Percentiles rank a stretch among this genome's conserved stretches.
Conservation (phyloP, 2,329 filamentous ascomycete species). For the Stachybotrys chlorohalonatus region DNA sequence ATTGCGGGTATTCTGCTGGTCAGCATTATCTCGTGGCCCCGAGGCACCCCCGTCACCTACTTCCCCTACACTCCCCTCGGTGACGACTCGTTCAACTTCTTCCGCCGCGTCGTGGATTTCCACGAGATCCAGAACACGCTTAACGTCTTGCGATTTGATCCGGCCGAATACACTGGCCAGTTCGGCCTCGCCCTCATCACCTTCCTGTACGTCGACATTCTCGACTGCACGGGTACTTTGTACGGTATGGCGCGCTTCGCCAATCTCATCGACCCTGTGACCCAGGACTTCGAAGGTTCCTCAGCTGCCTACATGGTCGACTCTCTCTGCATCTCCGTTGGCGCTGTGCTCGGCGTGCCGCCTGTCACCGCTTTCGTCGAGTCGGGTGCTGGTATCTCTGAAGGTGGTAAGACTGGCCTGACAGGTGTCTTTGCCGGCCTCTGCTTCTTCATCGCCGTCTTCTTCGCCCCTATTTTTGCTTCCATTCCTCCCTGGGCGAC, state of each 20-base stretch:
- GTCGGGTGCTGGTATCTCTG: slow-evolving; percentile 81
- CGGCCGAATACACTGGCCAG: slow-evolving; percentile 59
- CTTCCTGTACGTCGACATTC: slow-evolving; percentile 84
- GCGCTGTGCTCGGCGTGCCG: slow-evolving; percentile 66
- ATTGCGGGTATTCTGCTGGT: slow-evolving; percentile 77
- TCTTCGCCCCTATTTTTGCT: slow-evolving; percentile 85
- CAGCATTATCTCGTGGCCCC: slow-evolving; percentile 82
- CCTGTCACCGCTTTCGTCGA: slow-evolving; percentile 85
- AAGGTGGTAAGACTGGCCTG: slow-evolving; percentile 78
- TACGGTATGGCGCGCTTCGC: slow-evolving; percentile 87
- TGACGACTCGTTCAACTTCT: slow-evolving; percentile 69
- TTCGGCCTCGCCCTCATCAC: slow-evolving; percentile 81
- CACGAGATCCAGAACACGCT: slow-evolving; percentile 65
- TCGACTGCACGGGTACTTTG: slow-evolving; percentile 77
- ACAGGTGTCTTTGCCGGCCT: slow-evolving; percentile 70
- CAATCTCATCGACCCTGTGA: slow-evolving; percentile 69
- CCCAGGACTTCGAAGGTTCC: slow-evolving; percentile 81
- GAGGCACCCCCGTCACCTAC: slow-evolving; percentile 65
- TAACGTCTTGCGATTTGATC: slow-evolving; percentile 64
- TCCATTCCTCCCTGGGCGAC: slow-evolving; percentile 87
- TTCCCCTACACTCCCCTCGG: slow-evolving; percentile 67
- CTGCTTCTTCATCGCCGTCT: slow-evolving; percentile 79
- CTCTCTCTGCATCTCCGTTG: slow-evolving; percentile 68
- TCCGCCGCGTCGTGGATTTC: slow-evolving; percentile 80
- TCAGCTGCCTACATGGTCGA: slow-evolving; percentile 79